phyloP scores from a whole-genome alignment of 331 rosid genomes.

The Malus hybrid region DNA sequence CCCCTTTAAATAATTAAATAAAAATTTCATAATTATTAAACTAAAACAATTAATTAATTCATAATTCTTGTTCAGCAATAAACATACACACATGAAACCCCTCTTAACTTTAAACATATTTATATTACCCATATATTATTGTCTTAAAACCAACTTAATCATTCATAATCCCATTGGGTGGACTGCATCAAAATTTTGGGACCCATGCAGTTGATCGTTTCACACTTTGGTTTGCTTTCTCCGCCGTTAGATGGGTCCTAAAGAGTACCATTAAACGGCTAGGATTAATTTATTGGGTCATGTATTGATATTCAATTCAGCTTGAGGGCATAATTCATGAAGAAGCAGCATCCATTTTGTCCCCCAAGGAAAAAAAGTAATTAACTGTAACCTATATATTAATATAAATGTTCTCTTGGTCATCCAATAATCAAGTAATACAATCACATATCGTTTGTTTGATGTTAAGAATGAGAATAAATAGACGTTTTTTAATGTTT shows the following conservation, averaged over 20 bases:
- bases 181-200: constrained; percentile 39
- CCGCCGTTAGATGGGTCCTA: constrained; percentile 55
- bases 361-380: constrained; percentile 17
- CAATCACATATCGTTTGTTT: background rate
- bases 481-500: too few species aligned
- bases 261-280: constrained; percentile 34
- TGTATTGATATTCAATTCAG: constrained; percentile 8
- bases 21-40: background rate
- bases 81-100: background rate
- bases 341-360: constrained; percentile 40
- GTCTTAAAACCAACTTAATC: constrained; percentile 30
- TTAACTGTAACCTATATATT: background rate
- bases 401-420: background rate
- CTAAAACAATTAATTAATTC: background rate
- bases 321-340: constrained; percentile 15
- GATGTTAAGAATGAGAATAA: background rate
- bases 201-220: constrained; percentile 33
- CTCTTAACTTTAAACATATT: constrained; percentile 22
- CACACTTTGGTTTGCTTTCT: constrained; percentile 19
- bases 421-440: background rate
- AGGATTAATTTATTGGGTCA: constrained; percentile 24
- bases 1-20: constrained; percentile 5
- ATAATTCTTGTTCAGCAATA: constrained; percentile 6
- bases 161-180: constrained; percentile 42
- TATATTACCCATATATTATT: constrained; percentile 27